Evolutionary conservation across 345 rosid genomes (phyloP).

Genomic region (Mallotus nudiflorus): DNA sequence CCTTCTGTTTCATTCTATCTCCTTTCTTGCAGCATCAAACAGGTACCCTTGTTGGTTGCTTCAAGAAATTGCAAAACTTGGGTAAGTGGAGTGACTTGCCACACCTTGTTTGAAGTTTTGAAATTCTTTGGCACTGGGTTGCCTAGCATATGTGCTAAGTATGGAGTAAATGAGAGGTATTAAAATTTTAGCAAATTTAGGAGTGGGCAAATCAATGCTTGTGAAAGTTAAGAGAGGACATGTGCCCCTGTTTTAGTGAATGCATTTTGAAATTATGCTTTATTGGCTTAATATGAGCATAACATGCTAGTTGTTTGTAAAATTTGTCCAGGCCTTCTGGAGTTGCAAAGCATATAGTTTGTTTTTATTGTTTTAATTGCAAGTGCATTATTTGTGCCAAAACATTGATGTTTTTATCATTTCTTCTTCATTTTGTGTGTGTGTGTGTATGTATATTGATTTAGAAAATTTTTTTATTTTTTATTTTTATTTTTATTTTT

Average conservation of each 20-base stretch:
- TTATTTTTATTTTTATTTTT: no score
- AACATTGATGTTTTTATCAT: no score
- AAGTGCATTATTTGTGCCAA: no score
- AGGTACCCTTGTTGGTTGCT: conserved; percentile 82
- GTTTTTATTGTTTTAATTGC: no score
- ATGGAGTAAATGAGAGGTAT: conserved; percentile 1
- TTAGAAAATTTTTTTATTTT: no score
- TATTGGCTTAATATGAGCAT: background rate
- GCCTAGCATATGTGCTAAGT: background rate
- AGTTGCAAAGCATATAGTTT: conserved; percentile 98
- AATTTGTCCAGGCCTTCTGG: conserved; percentile 67
- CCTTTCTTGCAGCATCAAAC: conserved; percentile 70
- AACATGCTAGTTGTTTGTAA: background rate
- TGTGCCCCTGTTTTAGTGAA: background rate
- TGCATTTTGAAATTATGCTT: background rate
- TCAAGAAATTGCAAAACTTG: conserved; percentile 77
- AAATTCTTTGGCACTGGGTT: conserved; percentile 1
- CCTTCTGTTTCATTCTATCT: background rate
- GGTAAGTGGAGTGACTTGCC: conserved; percentile 50
- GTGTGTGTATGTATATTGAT: no score
- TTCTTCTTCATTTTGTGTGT: no score
- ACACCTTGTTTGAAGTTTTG: conserved; percentile 13
- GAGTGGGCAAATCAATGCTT: conserved; percentile 4
- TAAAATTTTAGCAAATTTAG: background rate
- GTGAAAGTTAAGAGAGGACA: background rate